These are phyloP conservation scores for Penicillium thymicola DNA, from an alignment of 2,329 filamentous ascomycete genomes.

Conservation along the genomic window DNA sequence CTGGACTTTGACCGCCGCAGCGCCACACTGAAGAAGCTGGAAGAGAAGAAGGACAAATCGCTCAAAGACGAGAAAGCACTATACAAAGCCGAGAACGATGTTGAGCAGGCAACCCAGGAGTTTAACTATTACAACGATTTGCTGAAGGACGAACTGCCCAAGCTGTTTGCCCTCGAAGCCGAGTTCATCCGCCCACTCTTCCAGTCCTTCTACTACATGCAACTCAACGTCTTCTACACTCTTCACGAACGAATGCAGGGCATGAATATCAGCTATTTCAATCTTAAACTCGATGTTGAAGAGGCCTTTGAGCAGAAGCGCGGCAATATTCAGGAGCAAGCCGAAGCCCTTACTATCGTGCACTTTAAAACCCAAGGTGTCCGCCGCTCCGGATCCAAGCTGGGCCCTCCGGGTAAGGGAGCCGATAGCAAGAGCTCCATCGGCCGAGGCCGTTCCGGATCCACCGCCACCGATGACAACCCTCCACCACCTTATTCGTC, in stretches of 20 bases:
- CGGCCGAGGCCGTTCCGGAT: conserved; percentile 33
- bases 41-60: conserved; percentile 95
- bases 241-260: conserved; percentile 97
- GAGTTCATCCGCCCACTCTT: conserved; percentile 97
- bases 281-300: conserved; percentile 84
- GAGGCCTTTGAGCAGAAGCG: conserved; percentile 87
- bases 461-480: conserved; percentile 49
- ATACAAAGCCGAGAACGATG: conserved; percentile 90
- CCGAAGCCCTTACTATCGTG: conserved; percentile 80
- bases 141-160: conserved; percentile 91
- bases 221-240: conserved; percentile 98
- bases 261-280: conserved; percentile 96
- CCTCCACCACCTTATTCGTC: conserved; percentile 70
- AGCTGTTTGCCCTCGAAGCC: conserved; percentile 81
- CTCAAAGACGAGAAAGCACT: conserved; percentile 96
- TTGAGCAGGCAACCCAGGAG: conserved; percentile 88
- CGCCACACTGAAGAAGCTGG: conserved; percentile 80
- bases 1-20: conserved; percentile 91
- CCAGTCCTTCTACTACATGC: conserved; percentile 99
- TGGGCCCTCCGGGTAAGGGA: conserved; percentile 30
- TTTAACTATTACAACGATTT: conserved; percentile 98
- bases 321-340: conserved; percentile 80
- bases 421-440: conserved; percentile 37
- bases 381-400: conserved; percentile 33
- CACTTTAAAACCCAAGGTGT: conserved; percentile 88